These are phyloP conservation scores for Phytophthora europaea DNA, from an alignment of 352 stramenopile species.

Conservation along the genomic window DNA sequence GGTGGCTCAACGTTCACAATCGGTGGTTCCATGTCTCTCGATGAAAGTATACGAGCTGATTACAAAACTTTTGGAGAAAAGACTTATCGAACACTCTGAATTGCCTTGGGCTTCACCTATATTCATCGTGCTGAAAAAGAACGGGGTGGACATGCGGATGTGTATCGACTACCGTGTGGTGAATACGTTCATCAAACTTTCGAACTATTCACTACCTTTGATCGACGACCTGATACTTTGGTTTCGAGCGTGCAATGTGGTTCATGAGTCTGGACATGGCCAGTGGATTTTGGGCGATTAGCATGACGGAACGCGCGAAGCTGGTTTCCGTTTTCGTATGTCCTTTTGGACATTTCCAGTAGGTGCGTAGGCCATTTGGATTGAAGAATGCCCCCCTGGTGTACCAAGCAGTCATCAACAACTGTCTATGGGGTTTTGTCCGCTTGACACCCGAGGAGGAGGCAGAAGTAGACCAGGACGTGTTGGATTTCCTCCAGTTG, in stretches of 20 bases:
- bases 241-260: conserved; percentile 28
- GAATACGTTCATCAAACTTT: conserved; percentile 22
- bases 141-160: conserved; percentile 11
- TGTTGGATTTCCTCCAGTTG: conserved; percentile 1
- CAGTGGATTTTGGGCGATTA: conserved; percentile 29
- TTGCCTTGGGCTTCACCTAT: background rate
- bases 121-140: conserved; percentile 14
- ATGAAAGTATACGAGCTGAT: conserved; percentile 12
- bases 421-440: conserved; percentile 24
- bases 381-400: conserved; percentile 28
- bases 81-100: background rate
- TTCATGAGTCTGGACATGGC: conserved; percentile 31
- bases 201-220: conserved; percentile 24
- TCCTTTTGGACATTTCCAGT: conserved; percentile 37
- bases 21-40: background rate
- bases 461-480: background rate
- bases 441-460: conserved; percentile 1
- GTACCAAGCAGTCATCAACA: conserved; percentile 30
- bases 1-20: background rate
- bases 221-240: conserved; percentile 40
- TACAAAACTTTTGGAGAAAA: conserved; percentile 9
- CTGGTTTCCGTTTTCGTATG: conserved; percentile 30
- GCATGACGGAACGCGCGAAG: conserved; percentile 25
- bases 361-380: conserved; percentile 12
- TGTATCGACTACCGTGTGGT: conserved; percentile 34